These are phyloP conservation scores for Rhodamnia rubescens DNA, from an alignment of 345 rosid genomes.

Conservation along the genomic window DNA sequence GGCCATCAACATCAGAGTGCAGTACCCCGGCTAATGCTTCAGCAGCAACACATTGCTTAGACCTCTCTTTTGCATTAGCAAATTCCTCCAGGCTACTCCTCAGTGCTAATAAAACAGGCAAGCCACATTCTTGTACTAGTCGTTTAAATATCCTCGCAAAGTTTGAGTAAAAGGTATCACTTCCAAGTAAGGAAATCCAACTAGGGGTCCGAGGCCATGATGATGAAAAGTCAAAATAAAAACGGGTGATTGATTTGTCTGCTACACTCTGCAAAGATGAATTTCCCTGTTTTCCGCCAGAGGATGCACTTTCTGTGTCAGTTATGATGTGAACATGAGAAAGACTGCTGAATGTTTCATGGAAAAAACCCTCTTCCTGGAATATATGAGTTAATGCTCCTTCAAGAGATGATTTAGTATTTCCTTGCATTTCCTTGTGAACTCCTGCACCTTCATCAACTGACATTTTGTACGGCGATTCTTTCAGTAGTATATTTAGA, in stretches of 20 bases:
- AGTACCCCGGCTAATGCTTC: conserved; percentile 91
- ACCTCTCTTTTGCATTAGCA: conserved; percentile 79
- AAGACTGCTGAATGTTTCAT: conserved; percentile 79
- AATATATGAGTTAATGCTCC: conserved; percentile 70
- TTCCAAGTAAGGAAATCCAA: conserved; percentile 91
- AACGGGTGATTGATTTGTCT: conserved; percentile 89
- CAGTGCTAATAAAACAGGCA: conserved; percentile 61
- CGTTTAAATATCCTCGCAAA: conserved; percentile 96
- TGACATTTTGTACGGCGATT: conserved; percentile 75
- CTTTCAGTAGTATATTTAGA: conserved; percentile 79
- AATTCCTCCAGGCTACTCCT: conserved; percentile 73
- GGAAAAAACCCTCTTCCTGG: conserved; percentile 84
- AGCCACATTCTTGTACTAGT: conserved; percentile 87
- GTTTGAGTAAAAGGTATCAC: conserved; percentile 80
- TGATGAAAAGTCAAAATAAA: conserved; percentile 91
- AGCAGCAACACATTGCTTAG: conserved; percentile 98
- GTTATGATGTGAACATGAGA: conserved; percentile 88
- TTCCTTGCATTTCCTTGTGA: conserved; percentile 22
- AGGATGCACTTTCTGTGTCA: conserved; percentile 63
- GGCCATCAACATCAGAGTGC: conserved; percentile 87
- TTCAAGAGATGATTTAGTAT: conserved; percentile 60
- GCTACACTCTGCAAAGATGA: conserved; percentile 82
- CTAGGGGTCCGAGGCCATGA: conserved; percentile 99
- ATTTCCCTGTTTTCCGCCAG: conserved; percentile 71
- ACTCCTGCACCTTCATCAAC: conserved; percentile 26